Percentiles rank a stretch among this genome's conserved stretches.
Conservation (phyloP, 208 protist species). For the Trypanosoma grayi region DNA sequence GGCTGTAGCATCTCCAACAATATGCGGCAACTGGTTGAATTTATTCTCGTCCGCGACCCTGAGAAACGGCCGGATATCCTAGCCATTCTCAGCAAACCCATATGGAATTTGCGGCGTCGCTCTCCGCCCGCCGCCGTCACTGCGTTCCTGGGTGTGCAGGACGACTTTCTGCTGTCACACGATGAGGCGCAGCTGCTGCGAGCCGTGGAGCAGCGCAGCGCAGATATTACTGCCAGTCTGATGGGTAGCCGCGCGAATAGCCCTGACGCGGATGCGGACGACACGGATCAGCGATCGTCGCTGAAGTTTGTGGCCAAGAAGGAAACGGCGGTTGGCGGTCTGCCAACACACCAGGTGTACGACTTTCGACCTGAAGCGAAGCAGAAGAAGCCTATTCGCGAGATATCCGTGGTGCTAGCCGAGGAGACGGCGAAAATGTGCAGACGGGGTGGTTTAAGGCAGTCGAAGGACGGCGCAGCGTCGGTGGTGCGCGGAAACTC, state of each 20-base stretch:
- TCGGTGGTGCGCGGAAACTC: slow-evolving; percentile 28
- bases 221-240: slow-evolving; percentile 62
- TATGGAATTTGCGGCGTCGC: slow-evolving; percentile 73
- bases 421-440: slow-evolving; percentile 64
- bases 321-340: slow-evolving; percentile 51
- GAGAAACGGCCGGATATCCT: slow-evolving; percentile 60
- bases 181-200: slow-evolving; percentile 78
- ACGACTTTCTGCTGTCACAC: slow-evolving; percentile 76
- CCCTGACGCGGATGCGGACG: slow-evolving; percentile 12
- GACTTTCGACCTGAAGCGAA: slow-evolving; percentile 72
- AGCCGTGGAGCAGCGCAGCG: slow-evolving; percentile 81
- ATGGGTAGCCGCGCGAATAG: slow-evolving; percentile 48
- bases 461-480: neutral
- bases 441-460: slow-evolving; percentile 7
- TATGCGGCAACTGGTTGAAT: slow-evolving; percentile 64
- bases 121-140: slow-evolving; percentile 63
- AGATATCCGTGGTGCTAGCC: slow-evolving; percentile 75
- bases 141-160: slow-evolving; percentile 80
- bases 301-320: slow-evolving; percentile 74
- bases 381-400: slow-evolving; percentile 67
- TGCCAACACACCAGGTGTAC: slow-evolving; percentile 70
- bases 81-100: slow-evolving; percentile 50
- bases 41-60: slow-evolving; percentile 53
- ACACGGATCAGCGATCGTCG: slow-evolving; percentile 29
- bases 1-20: slow-evolving; percentile 53